Evolutionary conservation across 2,329 filamentous ascomycete species (phyloP), one percentile per base, ranked within the genome.

Genomic region (Nemania diffusa): DNA sequence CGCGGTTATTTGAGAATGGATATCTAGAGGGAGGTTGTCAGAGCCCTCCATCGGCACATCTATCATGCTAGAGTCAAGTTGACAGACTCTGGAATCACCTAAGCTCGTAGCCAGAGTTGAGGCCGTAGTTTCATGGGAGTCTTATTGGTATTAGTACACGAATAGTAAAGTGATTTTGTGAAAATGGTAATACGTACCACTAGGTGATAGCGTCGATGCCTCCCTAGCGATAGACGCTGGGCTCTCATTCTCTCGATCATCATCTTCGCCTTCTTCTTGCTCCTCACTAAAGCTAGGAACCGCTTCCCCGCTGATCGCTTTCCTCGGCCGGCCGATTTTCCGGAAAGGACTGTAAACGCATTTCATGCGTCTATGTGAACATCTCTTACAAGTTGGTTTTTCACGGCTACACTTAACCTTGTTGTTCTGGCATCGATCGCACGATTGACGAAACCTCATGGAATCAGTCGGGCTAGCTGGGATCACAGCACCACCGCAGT

Each of bases 371-470:
- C 60, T 68, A 24, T 29, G 62, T 20, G 61, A 32, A 34, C 69
- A 70, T 57, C 65, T 57, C 32, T 57, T 69, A 20, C 68, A 70
- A 15, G 34, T 42, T 7, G 68, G 65, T 13, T 70, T 70, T n/a
- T 68, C 68, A 7, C 62, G 62, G 42, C 62, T 70, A 29, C 65
- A 70, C 34, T 51, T 26, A 17, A 68, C 20, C 44, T 70, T 70
- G 24, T 44, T 63, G 37, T 58, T 58, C 56, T 68, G 65, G 51
- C 68, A 70, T 37, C 51, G 51, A 32, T 70, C 68, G 24, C 68
- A 70, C 17, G 68, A 68, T 32, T 57, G 60, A 42, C 52, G 60
- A 27, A 51, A 57, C 7, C 22, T 57, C 17, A 26, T n/a, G 11
- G 27, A 29, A 32, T 20, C 26, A 5, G 26, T 8, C 27, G 40